These are phyloP conservation scores for Trichoderma asperelloides DNA, from an alignment of 495 filamentous ascomycete species.

Conservation along the genomic window DNA sequence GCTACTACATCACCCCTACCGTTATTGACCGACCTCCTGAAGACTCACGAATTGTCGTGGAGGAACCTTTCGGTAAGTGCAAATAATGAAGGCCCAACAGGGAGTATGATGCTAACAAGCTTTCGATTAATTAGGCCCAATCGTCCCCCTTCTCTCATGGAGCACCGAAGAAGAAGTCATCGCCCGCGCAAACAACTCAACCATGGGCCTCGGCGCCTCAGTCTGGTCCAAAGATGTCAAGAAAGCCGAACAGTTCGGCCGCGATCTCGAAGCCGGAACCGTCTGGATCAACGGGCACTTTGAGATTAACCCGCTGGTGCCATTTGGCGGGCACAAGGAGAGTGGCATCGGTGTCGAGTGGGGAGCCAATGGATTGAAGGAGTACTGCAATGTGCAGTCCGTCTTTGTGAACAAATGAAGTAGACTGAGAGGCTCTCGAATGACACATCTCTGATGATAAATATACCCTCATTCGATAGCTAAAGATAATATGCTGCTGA, in stretches of 20 bases:
- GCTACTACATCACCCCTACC: constrained; percentile 39
- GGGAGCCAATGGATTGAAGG: constrained; percentile 37
- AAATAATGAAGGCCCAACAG: background rate
- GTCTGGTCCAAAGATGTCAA: constrained; percentile 46
- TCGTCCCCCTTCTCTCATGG: constrained; percentile 49
- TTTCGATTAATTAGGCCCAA: constrained; percentile 25
- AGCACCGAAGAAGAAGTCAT: constrained; percentile 49
- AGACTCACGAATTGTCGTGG: constrained; percentile 30
- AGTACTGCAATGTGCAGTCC: constrained; percentile 41
- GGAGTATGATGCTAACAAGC: background rate
- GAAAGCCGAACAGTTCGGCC: constrained; percentile 41
- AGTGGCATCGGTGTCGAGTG: constrained; percentile 47
- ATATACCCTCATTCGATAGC: background rate
- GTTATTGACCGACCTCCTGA: constrained; percentile 41
- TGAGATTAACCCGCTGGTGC: background rate
- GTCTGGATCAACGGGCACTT: constrained; percentile 48
- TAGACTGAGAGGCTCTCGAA: background rate
- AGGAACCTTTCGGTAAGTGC: constrained; percentile 37
- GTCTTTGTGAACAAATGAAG: constrained; percentile 7
- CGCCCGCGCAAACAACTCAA: constrained; percentile 45
- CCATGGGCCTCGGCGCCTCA: constrained; percentile 48
- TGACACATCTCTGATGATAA: background rate
- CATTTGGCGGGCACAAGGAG: constrained; percentile 48
- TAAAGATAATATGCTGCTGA: too few species aligned
- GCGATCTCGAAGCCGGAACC: constrained; percentile 43